A percentile compares a stretch with the other conserved stretches of the same genome.
Evolutionary conservation across 768 basidiomycete species (phyloP).

Genomic region (Pulveroboletus sp.): DNA sequence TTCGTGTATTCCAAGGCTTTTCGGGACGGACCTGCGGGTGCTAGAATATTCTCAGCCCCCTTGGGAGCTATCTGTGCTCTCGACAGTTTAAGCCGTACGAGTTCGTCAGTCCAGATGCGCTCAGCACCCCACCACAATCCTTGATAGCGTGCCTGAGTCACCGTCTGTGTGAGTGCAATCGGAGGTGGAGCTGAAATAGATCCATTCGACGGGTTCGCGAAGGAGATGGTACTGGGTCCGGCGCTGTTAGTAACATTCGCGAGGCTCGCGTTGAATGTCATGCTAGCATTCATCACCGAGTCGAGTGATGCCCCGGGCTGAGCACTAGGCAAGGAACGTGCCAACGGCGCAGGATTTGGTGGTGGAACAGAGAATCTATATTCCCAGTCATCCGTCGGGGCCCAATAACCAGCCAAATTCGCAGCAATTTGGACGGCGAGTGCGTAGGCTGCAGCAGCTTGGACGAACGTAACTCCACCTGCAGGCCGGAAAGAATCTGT

Average conservation of each 20-base stretch:
- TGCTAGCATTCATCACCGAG: constrained; percentile 44
- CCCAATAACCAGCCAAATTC: constrained; percentile 60
- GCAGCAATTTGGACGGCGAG: constrained; percentile 71
- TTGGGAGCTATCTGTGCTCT: constrained; percentile 63
- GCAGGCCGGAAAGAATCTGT: constrained; percentile 52
- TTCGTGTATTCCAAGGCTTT: constrained; percentile 29
- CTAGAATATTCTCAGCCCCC: constrained; percentile 54
- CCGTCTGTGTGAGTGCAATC: constrained; percentile 26
- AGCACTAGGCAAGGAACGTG: neutral
- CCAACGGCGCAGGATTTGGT: constrained; percentile 8
- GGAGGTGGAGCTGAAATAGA: constrained; percentile 16
- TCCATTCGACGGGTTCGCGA: neutral
- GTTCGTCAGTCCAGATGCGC: constrained; percentile 82
- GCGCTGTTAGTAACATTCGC: constrained; percentile 1
- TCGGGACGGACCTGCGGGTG: constrained; percentile 55
- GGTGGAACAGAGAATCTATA: constrained; percentile 47
- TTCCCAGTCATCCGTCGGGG: constrained; percentile 70
- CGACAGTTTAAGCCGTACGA: constrained; percentile 72
- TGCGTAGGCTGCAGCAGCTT: constrained; percentile 60
- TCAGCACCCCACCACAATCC: constrained; percentile 91
- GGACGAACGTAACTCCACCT: constrained; percentile 35
- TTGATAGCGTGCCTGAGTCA: constrained; percentile 61
- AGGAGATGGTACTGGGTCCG: constrained; percentile 7
- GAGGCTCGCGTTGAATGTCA: constrained; percentile 39
- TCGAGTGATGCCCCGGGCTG: constrained; percentile 33